Evolutionary conservation across 805 yeast species (phyloP), one percentile per base, ranked within the genome.

Genomic region (Zygosaccharomyces siamensis): DNA sequence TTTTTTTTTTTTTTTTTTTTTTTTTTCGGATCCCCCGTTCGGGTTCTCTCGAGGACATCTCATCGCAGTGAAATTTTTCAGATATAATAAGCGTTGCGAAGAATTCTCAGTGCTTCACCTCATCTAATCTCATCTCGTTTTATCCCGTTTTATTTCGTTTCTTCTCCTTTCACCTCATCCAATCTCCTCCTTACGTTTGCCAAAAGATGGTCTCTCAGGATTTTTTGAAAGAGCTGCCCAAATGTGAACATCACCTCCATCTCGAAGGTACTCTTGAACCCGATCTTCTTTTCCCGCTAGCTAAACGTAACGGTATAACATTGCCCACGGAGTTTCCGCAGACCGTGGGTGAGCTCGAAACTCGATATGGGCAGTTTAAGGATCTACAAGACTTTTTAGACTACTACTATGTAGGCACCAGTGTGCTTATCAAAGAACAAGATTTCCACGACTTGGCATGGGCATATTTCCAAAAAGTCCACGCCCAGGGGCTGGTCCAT

Each of bases 181-280:
- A 18, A 18, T 18, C 20, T 18, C 20, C 3, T 18, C 3, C 20
- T 18, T 18, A 18, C 3, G 20, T 18, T 18, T 18, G 20, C 3
- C 20, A 18, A 18, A 16, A 33, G 37, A 24, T 32, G 38, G 65
- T 60, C 14, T 53, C 62, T 20, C 44, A 31, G 47, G 59, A 65
- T 50, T 86, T 85, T 65, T 73, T 86, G 43, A 71, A 67, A 36
- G 92, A 83, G 57, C 72, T 87, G 44, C 95, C 95, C 50, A 87
- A 87, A 67, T 86, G 93, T 71, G 95, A 87, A 66, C 92, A 86
- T 64, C 95, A 87, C 63, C 78, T 86, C 52, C 95, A 87, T 67
- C 65, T 87, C 39, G 95, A 86, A 71, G 95, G 95, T 30, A 85
- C 95, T 36, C 66, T 86, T 48, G 86, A 83, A 52, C 93, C 95